Evolutionary conservation across 1,139 yeast species (phyloP).

Genomic region (Diutina mesorugosa): DNA sequence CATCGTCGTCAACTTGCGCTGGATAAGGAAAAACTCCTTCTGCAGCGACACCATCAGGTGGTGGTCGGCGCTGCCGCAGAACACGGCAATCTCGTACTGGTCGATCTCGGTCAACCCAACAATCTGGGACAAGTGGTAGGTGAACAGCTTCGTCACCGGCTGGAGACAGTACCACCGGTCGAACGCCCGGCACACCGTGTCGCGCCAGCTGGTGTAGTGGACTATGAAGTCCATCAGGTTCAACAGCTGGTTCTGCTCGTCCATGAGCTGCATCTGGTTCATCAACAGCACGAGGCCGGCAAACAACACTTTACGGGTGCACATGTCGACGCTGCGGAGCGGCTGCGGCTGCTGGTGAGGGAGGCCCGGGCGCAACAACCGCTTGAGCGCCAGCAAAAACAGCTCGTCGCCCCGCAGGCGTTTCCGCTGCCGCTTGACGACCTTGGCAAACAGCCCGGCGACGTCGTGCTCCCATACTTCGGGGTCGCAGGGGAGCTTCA

Average conservation of each 20-base stretch:
- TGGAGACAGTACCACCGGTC: conserved; percentile 6
- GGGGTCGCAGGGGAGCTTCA: conserved; percentile 67
- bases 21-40: conserved; percentile 40
- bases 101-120: conserved; percentile 49
- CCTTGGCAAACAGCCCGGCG: conserved; percentile 26
- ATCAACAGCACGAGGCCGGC: conserved; percentile 8
- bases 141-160: background rate
- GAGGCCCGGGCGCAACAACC: background rate
- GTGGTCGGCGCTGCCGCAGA: conserved; percentile 73
- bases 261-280: conserved; percentile 9
- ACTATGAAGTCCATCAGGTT: conserved; percentile 4
- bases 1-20: conserved; percentile 33
- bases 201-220: conserved; percentile 9
- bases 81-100: conserved; percentile 67
- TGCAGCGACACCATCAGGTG: conserved; percentile 61
- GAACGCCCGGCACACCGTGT: conserved; percentile 11
- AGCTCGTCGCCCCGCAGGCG: conserved; percentile 11
- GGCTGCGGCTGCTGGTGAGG: background rate
- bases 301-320: conserved; percentile 4
- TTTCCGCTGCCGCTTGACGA: conserved; percentile 22
- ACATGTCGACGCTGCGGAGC: conserved; percentile 4
- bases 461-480: conserved; percentile 50
- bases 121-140: conserved; percentile 60
- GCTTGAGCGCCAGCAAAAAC: background rate
- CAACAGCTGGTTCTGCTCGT: conserved; percentile 7